phyloP scores from a whole-genome alignment of 768 basidiomycete species.

The Naganishia friedmannii region DNA sequence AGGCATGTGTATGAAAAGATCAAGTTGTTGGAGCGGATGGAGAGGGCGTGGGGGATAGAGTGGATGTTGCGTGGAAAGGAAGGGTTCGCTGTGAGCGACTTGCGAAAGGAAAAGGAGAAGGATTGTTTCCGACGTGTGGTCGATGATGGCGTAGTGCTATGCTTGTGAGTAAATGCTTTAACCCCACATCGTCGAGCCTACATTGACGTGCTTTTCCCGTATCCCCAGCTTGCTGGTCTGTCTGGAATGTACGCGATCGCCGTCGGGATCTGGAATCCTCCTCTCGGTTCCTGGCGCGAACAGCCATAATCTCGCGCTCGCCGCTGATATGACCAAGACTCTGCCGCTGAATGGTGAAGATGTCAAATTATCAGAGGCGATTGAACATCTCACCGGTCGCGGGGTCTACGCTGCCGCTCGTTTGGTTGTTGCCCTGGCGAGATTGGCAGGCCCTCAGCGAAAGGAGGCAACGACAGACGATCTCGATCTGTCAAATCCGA shows the following conservation, averaged over 20 bases:
- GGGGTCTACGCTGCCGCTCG: constrained; percentile 67
- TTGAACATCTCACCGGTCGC: constrained; percentile 56
- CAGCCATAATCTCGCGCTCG: constrained; percentile 26
- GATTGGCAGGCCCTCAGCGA: constrained; percentile 58
- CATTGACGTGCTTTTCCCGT: background rate
- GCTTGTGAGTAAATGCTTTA: constrained; percentile 67
- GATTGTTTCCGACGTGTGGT: constrained; percentile 70
- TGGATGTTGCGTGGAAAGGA: constrained; percentile 53
- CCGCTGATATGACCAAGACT: constrained; percentile 38
- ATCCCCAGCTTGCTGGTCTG: background rate
- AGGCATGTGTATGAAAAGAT: constrained; percentile 63
- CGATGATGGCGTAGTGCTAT: constrained; percentile 79
- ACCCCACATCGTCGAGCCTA: background rate
- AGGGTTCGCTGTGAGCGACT: constrained; percentile 54
- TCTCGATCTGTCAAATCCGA: background rate
- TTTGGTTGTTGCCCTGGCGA: constrained; percentile 68
- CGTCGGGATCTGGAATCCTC: background rate
- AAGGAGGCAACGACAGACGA: background rate
- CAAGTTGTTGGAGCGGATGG: constrained; percentile 63
- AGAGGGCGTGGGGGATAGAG: constrained; percentile 72
- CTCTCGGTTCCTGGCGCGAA: background rate
- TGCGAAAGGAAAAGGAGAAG: constrained; percentile 72
- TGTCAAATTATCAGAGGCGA: constrained; percentile 66
- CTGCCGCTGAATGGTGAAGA: constrained; percentile 65
- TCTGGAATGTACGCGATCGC: background rate